Conservation (phyloP, 768 basidiomycete genomes). For the Hericium alpestre region DNA sequence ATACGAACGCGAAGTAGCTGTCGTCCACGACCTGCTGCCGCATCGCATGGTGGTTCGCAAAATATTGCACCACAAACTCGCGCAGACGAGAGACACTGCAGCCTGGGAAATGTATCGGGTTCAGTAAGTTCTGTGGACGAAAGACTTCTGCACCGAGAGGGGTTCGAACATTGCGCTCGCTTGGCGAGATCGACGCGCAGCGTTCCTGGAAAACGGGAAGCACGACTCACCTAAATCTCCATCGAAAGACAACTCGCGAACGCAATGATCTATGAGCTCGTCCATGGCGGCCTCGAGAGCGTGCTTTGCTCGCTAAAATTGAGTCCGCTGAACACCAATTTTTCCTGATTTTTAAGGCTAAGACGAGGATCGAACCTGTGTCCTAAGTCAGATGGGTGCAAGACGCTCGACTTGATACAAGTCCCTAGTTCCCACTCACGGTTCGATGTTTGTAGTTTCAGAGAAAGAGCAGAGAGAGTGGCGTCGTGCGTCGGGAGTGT, state of each 20-base stretch:
- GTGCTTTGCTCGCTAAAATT: neutral
- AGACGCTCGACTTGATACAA: no score
- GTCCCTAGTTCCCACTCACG: neutral
- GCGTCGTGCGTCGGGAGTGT: neutral
- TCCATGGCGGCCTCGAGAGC: conserved; percentile 42
- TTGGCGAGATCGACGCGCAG: neutral
- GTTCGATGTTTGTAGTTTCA: neutral
- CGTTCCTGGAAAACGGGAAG: neutral
- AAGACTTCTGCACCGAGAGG: neutral
- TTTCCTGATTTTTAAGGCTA: no score
- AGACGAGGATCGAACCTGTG: neutral
- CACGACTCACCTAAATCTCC: conserved; percentile 72
- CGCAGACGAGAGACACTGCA: conserved; percentile 62
- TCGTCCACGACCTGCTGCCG: conserved; percentile 58
- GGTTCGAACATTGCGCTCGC: conserved; percentile 11
- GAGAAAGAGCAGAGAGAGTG: neutral
- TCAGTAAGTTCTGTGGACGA: neutral
- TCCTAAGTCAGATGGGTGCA: neutral
- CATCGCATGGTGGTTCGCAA: conserved; percentile 25
- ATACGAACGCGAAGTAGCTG: conserved; percentile 68
- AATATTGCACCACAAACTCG: conserved; percentile 62
- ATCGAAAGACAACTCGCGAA: conserved; percentile 82
- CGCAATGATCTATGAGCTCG: conserved; percentile 73
- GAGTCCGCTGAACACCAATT: neutral
- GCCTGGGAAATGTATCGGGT: conserved; percentile 33